Evolutionary conservation across 345 rosid genomes (phyloP).

Genomic region (Murraya paniculata): DNA sequence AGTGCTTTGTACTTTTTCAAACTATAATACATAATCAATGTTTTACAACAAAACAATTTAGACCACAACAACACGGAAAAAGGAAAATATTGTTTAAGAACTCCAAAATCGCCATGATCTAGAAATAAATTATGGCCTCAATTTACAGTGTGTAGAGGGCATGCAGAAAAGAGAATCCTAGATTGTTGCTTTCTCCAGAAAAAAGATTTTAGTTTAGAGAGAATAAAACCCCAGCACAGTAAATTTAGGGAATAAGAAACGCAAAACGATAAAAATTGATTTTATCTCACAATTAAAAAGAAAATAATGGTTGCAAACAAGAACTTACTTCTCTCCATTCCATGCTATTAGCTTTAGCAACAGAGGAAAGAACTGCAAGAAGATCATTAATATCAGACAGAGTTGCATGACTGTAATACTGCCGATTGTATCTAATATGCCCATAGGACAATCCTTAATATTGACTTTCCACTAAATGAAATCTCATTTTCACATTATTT

Average conservation of each 20-base stretch:
- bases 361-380: conserved; percentile 86
- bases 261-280: neutral
- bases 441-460: neutral
- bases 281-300: neutral
- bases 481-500: neutral
- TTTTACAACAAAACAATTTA: neutral
- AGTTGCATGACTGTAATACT: neutral
- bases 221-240: neutral
- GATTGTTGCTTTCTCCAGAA: neutral
- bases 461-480: no score
- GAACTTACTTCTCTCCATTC: conserved; percentile 88
- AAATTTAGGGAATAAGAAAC: neutral
- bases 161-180: neutral
- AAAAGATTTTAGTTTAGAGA: neutral
- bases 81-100: neutral
- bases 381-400: conserved; percentile 14
- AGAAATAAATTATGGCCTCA: neutral
- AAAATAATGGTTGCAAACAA: neutral
- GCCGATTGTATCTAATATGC: neutral
- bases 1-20: no score
- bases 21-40: neutral
- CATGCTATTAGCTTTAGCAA: conserved; percentile 90
- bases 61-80: neutral
- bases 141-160: neutral
- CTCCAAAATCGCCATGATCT: neutral